These are phyloP conservation scores for Nasturtium officinale DNA, from an alignment of 345 rosid genomes.

Conservation along the genomic window DNA sequence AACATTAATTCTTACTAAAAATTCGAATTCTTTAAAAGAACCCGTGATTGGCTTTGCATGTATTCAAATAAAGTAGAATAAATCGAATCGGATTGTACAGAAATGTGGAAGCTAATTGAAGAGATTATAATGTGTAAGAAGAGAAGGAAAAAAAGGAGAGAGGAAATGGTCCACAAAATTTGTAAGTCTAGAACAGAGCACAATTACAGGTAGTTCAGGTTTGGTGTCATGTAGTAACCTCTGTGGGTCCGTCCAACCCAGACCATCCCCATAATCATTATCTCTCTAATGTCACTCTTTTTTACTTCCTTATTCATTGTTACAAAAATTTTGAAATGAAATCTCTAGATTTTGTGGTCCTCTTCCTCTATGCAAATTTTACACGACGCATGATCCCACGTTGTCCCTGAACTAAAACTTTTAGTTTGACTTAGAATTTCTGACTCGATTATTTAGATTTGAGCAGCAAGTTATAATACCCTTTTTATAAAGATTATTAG, in stretches of 20 bases:
- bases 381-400: slow-evolving; percentile 41
- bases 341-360: slow-evolving; percentile 32
- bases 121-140: slow-evolving; percentile 5
- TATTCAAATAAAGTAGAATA: not conserved
- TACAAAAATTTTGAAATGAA: not conserved
- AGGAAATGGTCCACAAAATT: slow-evolving; percentile 41
- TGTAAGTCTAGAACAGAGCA: slow-evolving; percentile 39
- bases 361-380: slow-evolving; percentile 32
- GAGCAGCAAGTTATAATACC: not conserved
- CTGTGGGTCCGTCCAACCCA: slow-evolving; percentile 19
- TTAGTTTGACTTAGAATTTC: not conserved
- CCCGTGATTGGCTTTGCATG: slow-evolving; percentile 24
- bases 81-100: not conserved
- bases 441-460: not conserved
- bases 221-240: slow-evolving; percentile 38
- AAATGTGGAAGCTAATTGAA: not conserved
- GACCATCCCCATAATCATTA: slow-evolving; percentile 36
- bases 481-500: slow-evolving; percentile 8
- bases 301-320: not conserved
- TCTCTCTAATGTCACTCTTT: slow-evolving; percentile 21
- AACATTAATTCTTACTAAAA: not conserved
- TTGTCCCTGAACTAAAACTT: not conserved
- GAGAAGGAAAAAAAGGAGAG: not conserved
- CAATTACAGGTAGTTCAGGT: slow-evolving; percentile 43
- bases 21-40: not conserved